A percentile compares a stretch with the other conserved stretches of the same genome.
Conservation (phyloP, 148 eudicot genomes). For the Cornus florida region DNA sequence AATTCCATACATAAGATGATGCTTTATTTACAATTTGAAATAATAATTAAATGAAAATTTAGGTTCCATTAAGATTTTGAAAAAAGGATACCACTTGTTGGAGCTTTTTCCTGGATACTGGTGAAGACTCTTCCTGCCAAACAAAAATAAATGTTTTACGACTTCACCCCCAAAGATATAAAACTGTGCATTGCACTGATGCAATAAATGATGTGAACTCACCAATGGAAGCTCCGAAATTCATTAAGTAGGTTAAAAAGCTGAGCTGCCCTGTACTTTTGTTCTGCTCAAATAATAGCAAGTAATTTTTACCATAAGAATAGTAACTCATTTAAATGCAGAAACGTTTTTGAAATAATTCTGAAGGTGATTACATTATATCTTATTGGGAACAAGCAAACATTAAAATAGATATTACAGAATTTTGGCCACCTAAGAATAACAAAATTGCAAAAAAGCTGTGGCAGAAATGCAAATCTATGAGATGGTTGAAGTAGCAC, state of each 20-base stretch:
- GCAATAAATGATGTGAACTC: slow-evolving; percentile 25
- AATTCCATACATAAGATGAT: neutral
- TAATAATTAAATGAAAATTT: neutral
- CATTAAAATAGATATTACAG: too few relatives aligned
- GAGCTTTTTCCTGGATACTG: slow-evolving; percentile 94
- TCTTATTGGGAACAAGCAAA: neutral
- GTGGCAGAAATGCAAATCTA: too few relatives aligned
- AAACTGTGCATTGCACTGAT: neutral
- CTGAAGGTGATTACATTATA: neutral
- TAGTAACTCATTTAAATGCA: neutral
- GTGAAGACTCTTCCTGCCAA: slow-evolving; percentile 88
- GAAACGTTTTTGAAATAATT: neutral
- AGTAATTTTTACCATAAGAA: neutral
- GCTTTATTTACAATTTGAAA: neutral
- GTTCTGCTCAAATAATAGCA: slow-evolving; percentile 51
- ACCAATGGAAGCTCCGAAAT: slow-evolving; percentile 91
- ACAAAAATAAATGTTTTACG: slow-evolving; percentile 6
- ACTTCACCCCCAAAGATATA: slow-evolving; percentile 2
- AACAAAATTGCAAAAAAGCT: too few relatives aligned
- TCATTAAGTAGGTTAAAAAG: slow-evolving; percentile 86
- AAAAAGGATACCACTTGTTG: slow-evolving; percentile 73
- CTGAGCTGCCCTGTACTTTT: slow-evolving; percentile 95
- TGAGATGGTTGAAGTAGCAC: too few relatives aligned
- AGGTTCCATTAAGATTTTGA: slow-evolving; percentile 1
- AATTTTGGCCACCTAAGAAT: too few relatives aligned